Evolutionary conservation across 1,284 basidiomycete genomes (phyloP).

Genomic region (Fomitopsis pinicola): DNA sequence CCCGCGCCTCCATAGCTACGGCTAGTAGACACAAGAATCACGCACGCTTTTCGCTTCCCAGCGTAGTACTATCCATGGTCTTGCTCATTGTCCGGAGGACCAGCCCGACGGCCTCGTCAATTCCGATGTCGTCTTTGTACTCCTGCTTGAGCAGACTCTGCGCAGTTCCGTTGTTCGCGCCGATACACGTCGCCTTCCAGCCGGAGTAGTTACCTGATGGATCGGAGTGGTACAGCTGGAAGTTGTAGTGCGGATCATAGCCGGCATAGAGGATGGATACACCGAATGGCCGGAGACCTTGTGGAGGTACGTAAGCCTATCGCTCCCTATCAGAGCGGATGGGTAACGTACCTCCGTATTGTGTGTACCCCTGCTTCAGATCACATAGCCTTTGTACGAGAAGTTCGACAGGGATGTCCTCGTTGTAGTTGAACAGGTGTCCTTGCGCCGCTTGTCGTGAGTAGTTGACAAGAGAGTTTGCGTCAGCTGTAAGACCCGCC

Average conservation of each 20-base stretch:
- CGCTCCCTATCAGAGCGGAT: not conserved
- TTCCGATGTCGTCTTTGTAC: constrained; percentile 91
- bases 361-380: constrained; percentile 98
- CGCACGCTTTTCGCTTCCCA: constrained; percentile 93
- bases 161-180: constrained; percentile 94
- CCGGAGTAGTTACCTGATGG: constrained; percentile 98
- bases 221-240: constrained; percentile 98
- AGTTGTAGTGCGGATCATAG: constrained; percentile 92
- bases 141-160: constrained; percentile 96
- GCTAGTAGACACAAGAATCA: constrained; percentile 15
- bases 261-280: constrained; percentile 96
- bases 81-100: constrained; percentile 97
- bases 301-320: not conserved
- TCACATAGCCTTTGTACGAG: constrained; percentile 93
- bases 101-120: constrained; percentile 90
- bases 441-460: constrained; percentile 88
- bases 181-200: constrained; percentile 99
- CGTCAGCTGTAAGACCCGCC: constrained; percentile 95
- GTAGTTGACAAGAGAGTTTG: constrained; percentile 96
- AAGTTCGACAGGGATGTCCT: constrained; percentile 97
- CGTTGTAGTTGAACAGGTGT: constrained; percentile 89
- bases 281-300: constrained; percentile 95
- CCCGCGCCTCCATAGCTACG: constrained; percentile 1
- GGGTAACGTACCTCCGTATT: constrained; percentile 77
- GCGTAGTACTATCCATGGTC: constrained; percentile 98